Base-by-base conservation (phyloP, 805 yeast species). In the Myxozyma melibiosi region DNA sequence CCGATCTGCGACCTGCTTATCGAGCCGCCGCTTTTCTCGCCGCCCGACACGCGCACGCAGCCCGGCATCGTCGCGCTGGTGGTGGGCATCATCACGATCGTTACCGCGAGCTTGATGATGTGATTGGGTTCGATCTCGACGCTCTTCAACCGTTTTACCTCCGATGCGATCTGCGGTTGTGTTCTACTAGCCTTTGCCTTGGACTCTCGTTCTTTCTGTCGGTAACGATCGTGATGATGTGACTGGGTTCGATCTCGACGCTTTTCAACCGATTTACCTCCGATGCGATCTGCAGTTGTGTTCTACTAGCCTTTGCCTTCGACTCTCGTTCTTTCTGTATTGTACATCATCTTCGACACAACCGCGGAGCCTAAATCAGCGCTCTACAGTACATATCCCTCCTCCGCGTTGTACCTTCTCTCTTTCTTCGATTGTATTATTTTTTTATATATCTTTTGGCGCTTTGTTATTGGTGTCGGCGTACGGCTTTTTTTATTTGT, bases 1-100 rank as follows among this genome's bases (percentile, higher is more conserved):
- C 49, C 30, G 18, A 16, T 28, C 35, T 46, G 45, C 39, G 53
- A 52, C 18, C 22, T 56, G 18, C 24, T 44, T 28, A 59, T 59
- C 20, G 63, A 59, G 25, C 53, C 60, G 25, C 63, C 63, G 4
- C 14, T 57, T 38, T 59, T 59, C 38, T 56, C 63, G 48, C 63
- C 63, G n/a, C 63, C 63, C 1, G 63, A 55, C 22, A 51, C 47
- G 31, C 53, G 63, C 22, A 42, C 58, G 33, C 63, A 59, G 38
- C 62, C 56, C 3, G 57, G 62, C 3, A 35, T 38, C 28, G 55
- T 59, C 16, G 41, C 61, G 16, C 18, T 54, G 39, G 63, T 56
- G 11, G 63, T 59, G 28, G 58, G 62, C 4, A 51, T 59, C 20
- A 53, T 59, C 30, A 52, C 63, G 25, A 25, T 59, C 31, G 53